Evolutionary conservation across 371 early-diverging fungal species (phyloP).

Genomic region (Rhizomucor pusillus): DNA sequence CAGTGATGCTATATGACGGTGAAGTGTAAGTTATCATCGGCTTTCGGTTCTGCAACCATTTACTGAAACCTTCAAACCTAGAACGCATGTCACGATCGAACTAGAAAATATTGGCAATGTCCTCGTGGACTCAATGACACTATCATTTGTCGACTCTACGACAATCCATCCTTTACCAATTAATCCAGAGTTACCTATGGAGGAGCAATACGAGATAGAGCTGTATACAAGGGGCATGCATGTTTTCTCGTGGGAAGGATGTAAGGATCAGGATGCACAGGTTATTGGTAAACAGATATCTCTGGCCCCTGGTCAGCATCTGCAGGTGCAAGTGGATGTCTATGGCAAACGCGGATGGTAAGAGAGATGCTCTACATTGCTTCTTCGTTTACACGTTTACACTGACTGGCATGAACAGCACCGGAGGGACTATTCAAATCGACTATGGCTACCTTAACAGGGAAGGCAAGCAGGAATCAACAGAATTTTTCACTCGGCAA

Average conservation of each 20-base stretch:
- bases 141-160: slow-evolving; percentile 68
- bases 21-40: slow-evolving; percentile 70
- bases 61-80: slow-evolving; percentile 6
- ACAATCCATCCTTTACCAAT: slow-evolving; percentile 36
- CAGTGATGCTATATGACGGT: slow-evolving; percentile 81
- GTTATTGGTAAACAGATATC: slow-evolving; percentile 38
- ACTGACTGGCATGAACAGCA: slow-evolving; percentile 19
- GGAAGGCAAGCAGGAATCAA: slow-evolving; percentile 8
- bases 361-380: slow-evolving; percentile 11
- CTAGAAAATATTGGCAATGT: slow-evolving; percentile 76
- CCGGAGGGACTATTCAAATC: slow-evolving; percentile 71
- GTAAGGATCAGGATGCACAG: slow-evolving; percentile 20
- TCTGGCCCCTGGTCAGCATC: slow-evolving; percentile 57
- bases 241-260: slow-evolving; percentile 67
- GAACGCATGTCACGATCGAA: slow-evolving; percentile 57
- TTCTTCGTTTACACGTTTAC: neutral
- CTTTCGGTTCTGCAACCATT: neutral
- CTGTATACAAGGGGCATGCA: slow-evolving; percentile 60
- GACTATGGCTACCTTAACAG: slow-evolving; percentile 68
- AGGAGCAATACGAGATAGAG: slow-evolving; percentile 78
- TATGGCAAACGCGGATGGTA: slow-evolving; percentile 80
- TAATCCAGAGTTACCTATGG: slow-evolving; percentile 57
- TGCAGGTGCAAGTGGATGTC: slow-evolving; percentile 61
- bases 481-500: slow-evolving; percentile 66
- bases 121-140: slow-evolving; percentile 66